Conservation (phyloP, 2,329 filamentous ascomycete genomes). For the Fusarium foetens region DNA sequence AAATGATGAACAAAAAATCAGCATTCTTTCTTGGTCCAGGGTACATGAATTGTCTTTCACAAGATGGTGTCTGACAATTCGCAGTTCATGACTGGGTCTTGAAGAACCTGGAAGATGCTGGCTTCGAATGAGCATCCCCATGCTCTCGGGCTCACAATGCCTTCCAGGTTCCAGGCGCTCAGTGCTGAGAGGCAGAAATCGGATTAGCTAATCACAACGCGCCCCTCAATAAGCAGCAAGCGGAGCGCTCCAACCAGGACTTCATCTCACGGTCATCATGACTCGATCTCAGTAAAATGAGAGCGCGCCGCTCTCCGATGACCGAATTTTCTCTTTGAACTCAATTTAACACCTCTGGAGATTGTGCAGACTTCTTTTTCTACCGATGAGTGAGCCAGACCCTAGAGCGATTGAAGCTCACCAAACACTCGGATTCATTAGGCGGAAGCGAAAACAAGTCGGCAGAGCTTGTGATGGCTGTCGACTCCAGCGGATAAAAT, state of each 20-base stretch:
- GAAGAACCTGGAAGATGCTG: neutral
- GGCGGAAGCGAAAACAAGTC: slow-evolving; percentile 30
- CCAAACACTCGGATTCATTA: neutral
- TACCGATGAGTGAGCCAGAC: neutral
- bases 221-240: neutral
- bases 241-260: neutral
- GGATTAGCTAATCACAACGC: neutral
- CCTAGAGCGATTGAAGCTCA: neutral
- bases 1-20: neutral
- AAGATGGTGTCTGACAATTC: accelerated
- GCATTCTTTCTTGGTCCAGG: neutral
- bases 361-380: neutral
- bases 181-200: neutral
- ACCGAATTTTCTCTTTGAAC: too few species aligned
- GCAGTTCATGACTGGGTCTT: too few species aligned
- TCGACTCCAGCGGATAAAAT: slow-evolving; percentile 25
- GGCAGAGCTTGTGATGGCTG: slow-evolving; percentile 25
- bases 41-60: neutral
- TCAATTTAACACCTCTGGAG: accelerated
- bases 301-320: neutral
- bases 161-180: neutral
- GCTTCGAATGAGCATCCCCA: neutral
- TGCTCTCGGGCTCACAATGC: neutral
- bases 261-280: neutral
- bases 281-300: neutral